phyloP scores from a whole-genome alignment of 345 rosid genomes.

The Salix caprea region DNA sequence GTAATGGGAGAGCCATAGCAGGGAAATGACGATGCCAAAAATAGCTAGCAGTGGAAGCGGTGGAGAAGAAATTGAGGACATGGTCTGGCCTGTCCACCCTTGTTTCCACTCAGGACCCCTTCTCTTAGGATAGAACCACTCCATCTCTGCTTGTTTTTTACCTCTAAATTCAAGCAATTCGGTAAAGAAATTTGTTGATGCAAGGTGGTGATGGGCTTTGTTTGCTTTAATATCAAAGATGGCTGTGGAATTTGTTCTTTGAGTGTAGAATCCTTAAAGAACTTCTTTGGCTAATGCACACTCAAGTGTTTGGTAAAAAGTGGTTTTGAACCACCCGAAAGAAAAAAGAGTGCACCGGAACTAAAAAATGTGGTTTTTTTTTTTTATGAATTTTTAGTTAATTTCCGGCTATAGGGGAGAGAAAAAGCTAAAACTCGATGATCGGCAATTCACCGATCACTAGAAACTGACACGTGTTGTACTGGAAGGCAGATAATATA shows the following conservation, averaged over 20 bases:
- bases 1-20: conserved; percentile 42
- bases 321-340: too few relatives aligned
- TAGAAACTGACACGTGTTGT: too few relatives aligned
- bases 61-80: conserved; percentile 35
- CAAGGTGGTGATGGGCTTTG: background rate
- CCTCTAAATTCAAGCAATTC: background rate
- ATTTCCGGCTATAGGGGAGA: too few relatives aligned
- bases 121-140: conserved; percentile 48
- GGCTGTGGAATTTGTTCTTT: conserved; percentile 18
- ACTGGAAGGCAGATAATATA: too few relatives aligned
- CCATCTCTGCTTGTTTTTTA: conserved; percentile 22
- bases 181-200: background rate
- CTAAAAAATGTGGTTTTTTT: too few relatives aligned
- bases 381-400: too few relatives aligned
- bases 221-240: background rate
- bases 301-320: conserved; percentile 9
- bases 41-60: conserved; percentile 41
- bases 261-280: conserved; percentile 11
- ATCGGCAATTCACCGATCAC: too few relatives aligned
- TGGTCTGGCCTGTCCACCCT: conserved; percentile 42
- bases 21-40: conserved; percentile 42
- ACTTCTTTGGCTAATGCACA: conserved; percentile 11
- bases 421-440: too few relatives aligned
- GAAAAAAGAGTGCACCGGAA: background rate
- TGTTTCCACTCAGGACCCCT: conserved; percentile 59